Percentiles rank a stretch among this genome's conserved stretches.
Conservation (phyloP, 257 asterid species). For the Solanum habrochaites region DNA sequence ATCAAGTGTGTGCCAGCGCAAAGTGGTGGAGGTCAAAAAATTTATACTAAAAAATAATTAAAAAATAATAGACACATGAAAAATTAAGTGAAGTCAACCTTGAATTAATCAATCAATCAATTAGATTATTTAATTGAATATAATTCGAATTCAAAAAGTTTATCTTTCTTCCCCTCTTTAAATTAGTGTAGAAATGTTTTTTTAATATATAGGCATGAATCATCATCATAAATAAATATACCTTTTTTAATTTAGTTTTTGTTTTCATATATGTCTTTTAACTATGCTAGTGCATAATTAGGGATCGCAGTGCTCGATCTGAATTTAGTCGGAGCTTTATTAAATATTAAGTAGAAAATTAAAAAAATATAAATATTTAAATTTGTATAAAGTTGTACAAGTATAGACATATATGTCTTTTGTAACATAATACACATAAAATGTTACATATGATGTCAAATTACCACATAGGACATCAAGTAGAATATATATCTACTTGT, state of each 20-base stretch:
- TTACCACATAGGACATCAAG: too few species aligned
- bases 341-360: fast-evolving
- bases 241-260: too few species aligned
- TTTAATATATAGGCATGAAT: not conserved
- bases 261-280: not conserved
- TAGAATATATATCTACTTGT: too few species aligned
- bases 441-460: too few species aligned
- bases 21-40: not conserved
- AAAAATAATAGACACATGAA: too few species aligned
- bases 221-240: too few species aligned
- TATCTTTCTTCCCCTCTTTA: not conserved
- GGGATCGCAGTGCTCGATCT: fast-evolving
- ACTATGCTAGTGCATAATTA: not conserved
- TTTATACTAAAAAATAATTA: too few species aligned
- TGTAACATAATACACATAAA: too few species aligned
- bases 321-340: not conserved
- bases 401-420: too few species aligned
- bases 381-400: not conserved
- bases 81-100: not conserved
- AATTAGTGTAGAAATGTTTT: not conserved
- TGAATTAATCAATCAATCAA: not conserved
- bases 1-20: not conserved
- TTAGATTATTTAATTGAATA: not conserved
- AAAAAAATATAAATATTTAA: too few species aligned
- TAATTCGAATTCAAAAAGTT: not conserved